Evolutionary conservation across 2,329 filamentous ascomycete species (phyloP).

Genomic region (Colletotrichum musae): DNA sequence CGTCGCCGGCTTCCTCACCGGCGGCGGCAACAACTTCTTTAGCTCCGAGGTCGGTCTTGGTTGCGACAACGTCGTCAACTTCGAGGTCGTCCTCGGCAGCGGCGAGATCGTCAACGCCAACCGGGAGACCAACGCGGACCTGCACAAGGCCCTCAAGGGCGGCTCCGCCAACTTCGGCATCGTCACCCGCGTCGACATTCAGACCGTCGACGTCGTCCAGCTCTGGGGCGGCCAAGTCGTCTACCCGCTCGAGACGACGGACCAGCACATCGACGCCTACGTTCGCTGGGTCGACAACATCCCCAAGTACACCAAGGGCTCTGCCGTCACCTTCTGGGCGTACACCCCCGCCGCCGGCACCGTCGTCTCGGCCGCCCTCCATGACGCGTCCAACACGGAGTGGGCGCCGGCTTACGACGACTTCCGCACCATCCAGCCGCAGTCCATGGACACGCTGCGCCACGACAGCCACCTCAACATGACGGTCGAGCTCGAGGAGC

Average conservation of each 20-base stretch:
- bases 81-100: slow-evolving; percentile 60
- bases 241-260: slow-evolving; percentile 16
- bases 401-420: slow-evolving; percentile 13
- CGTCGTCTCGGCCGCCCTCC: slow-evolving; percentile 9
- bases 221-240: slow-evolving; percentile 34
- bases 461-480: slow-evolving; percentile 31
- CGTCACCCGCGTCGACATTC: slow-evolving; percentile 51
- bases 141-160: slow-evolving; percentile 64
- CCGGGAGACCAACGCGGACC: slow-evolving; percentile 52
- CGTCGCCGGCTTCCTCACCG: slow-evolving; percentile 48
- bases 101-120: slow-evolving; percentile 60
- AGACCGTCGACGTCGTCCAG: slow-evolving; percentile 9
- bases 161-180: slow-evolving; percentile 64
- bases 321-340: slow-evolving; percentile 22
- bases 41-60: slow-evolving; percentile 47
- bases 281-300: slow-evolving; percentile 26
- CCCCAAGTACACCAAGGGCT: slow-evolving; percentile 31
- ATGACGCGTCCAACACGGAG: slow-evolving; percentile 1
- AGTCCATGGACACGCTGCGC: slow-evolving; percentile 8
- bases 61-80: slow-evolving; percentile 59
- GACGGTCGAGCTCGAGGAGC: slow-evolving; percentile 31
- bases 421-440: slow-evolving; percentile 15
- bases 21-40: slow-evolving; percentile 45
- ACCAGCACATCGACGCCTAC: slow-evolving; percentile 29
- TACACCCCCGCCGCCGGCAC: slow-evolving; percentile 2